These are phyloP conservation scores for Periconia sp. DNA, from an alignment of 2,329 filamentous ascomycete genomes.

Conservation along the genomic window DNA sequence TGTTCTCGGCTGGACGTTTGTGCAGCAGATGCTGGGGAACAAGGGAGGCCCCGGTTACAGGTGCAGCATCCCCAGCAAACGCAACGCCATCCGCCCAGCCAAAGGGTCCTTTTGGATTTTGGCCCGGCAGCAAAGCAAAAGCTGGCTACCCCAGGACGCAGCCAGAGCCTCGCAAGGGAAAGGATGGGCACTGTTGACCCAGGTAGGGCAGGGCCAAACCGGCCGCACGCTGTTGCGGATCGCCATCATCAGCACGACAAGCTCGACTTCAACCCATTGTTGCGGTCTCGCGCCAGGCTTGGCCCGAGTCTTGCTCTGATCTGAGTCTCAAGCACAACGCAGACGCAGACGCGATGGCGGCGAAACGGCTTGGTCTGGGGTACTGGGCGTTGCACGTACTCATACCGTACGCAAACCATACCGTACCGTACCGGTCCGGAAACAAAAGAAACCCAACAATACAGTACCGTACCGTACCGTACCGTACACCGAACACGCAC, in stretches of 20 bases:
- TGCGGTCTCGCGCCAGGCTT: not conserved
- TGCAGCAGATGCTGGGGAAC: conserved; percentile 11
- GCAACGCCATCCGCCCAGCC: not conserved
- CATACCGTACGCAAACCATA: not conserved
- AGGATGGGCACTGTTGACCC: conserved; percentile 2
- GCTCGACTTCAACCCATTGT: not conserved
- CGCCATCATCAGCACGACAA: conserved; percentile 6
- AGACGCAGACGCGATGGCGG: conserved; percentile 1
- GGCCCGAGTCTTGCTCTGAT: not conserved
- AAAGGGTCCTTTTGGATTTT: conserved; percentile 3
- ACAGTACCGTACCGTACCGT: too few species aligned
- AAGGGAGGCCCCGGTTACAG: conserved; percentile 14
- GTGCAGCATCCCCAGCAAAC: not conserved
- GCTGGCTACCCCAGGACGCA: too few species aligned
- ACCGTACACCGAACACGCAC: too few species aligned
- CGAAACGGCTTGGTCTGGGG: conserved; percentile 15
- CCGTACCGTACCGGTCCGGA: not conserved
- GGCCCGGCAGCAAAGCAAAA: too few species aligned
- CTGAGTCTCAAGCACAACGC: not conserved
- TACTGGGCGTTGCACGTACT: conserved; percentile 3
- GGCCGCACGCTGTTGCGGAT: conserved; percentile 9
- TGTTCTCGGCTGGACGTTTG: conserved; percentile 12
- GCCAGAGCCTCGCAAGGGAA: conserved; percentile 8
- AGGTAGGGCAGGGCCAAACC: not conserved
- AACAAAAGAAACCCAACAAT: not conserved